Evolutionary conservation across 169 alveolate genomes (phyloP), one percentile per base, ranked within the genome.

Genomic region (Plasmodium sp.): DNA sequence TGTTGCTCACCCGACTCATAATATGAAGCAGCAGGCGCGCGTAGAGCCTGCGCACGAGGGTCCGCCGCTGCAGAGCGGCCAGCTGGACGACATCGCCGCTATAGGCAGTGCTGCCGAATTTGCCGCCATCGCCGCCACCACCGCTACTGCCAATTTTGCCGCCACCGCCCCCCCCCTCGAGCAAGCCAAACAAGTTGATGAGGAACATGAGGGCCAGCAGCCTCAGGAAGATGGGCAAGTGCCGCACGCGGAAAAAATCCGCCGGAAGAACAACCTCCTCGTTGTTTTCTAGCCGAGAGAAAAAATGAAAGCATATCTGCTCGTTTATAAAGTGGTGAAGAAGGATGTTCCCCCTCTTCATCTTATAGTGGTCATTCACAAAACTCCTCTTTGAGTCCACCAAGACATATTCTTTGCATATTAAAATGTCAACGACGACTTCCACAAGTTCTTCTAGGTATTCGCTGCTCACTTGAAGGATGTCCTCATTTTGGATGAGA

Each of bases 371-470:
- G 27, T 85, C 34, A 27, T 85, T 85, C 16, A 84, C 80, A 85
- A 85, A 85, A 14, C 84, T 85, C 43, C 43, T 71, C 75, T 85
- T 75, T 12, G 33, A 33, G 56, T 85, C 93, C 9, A 51, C 18
- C 58, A 86, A 18, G 36, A 80, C 62, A 39, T 36, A 90, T 22
- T 93, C 92, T 71, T 84, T 92, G 84, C 81, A 56, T 31, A 93
- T 83, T 58, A 95, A 48, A 12, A 95, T 75, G 34, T 81, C 86
- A 18, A 95, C 93, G 9, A 84, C 41, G 16, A 77, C 14, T 22
- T 31, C 36, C 1, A 95, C 43, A 77, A 95, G 62, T 16, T 56
- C 39, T 36, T 90, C 45, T n/a, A 92, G 33, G 45, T 56, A 81
- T 6, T 95, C 84, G 7, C 84, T 73, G 0, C 43, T 93, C 22